phyloP scores from a whole-genome alignment of 257 asterid species.

The Cordia subcordata region DNA sequence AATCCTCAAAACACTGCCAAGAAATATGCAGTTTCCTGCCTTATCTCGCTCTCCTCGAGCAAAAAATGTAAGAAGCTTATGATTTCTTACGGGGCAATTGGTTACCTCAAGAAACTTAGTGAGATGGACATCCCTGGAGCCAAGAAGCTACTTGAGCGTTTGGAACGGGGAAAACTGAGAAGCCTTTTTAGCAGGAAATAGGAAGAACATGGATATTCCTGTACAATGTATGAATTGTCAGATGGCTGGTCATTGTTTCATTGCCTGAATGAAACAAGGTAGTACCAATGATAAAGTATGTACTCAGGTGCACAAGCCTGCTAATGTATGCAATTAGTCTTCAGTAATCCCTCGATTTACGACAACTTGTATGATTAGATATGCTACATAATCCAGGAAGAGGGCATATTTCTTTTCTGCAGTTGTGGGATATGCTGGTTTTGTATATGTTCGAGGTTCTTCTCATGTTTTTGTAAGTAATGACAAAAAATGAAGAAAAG shows the following conservation, averaged over 20 bases:
- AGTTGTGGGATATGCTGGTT: no score
- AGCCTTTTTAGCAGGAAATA: constrained; percentile 68
- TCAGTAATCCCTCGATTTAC: no score
- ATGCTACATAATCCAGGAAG: no score
- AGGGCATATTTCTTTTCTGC: no score
- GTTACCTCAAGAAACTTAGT: constrained; percentile 67
- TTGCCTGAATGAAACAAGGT: constrained; percentile 46
- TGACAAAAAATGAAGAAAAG: constrained; percentile 2
- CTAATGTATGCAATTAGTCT: no score
- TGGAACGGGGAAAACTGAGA: constrained; percentile 66
- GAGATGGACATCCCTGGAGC: constrained; percentile 74
- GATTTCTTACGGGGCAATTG: constrained; percentile 87
- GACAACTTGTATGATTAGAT: no score
- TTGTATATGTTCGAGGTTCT: no score
- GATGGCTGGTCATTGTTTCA: constrained; percentile 36
- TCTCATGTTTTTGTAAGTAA: no score
- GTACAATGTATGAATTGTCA: constrained; percentile 27
- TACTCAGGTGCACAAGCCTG: background rate
- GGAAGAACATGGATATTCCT: background rate
- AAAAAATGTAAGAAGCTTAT: constrained; percentile 73
- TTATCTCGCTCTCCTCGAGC: constrained; percentile 64
- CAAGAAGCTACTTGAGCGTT: constrained; percentile 60
- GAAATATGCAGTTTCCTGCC: constrained; percentile 72
- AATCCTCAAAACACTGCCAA: constrained; percentile 75
- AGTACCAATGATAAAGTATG: no score